Base-by-base conservation (phyloP, 1,139 yeast species). In the Yamadazyma taylorii region DNA sequence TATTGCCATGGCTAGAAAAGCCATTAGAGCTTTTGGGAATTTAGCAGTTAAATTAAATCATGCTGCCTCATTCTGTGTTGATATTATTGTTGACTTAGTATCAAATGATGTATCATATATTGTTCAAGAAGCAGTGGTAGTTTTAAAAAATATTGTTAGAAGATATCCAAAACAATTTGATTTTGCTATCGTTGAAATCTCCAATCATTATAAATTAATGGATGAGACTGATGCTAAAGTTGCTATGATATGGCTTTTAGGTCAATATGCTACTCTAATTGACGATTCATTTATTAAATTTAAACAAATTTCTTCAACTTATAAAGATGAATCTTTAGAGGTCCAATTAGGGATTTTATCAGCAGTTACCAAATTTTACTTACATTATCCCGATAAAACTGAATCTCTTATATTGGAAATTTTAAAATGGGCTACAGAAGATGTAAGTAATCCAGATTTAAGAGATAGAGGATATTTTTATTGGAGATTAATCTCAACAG, bases 11-110 rank as follows among this genome's bases (percentile, higher is more conserved):
- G 87, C 94, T 1, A 68, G 95, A 38, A 87, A 88, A 51, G 88
- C 97, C 0, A 82, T 90, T 3, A 66, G 96, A 40, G 96, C 96
- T 0, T 81, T 92, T 47, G 97, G 97, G 2, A 86, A 88, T 51
- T 66, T 92, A 26, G 95, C 96, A 0, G 81, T 89, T 23, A 88
- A 87, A 51, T 63, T 88, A 17, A 55, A 58, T 8, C 76, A 65
- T 35, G 68, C 75, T 1, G 80, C 92, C 0, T 65, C 72, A 8
- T 69, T 72, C 26, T 86, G 95, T 57, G 84, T 85, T 5, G 75
- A 75, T 12, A 78, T 79, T 1, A 60, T 89, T 5, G 53, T 79
- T 35, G 83, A 76, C 31, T 66, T 88, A 41, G 63, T 84, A 1
- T 68, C 81, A 2, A 81, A 81, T 42, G 85, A 85, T 0, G 78